phyloP scores from a whole-genome alignment of 139 green algal genomes.

The Closterium sp. region DNA sequence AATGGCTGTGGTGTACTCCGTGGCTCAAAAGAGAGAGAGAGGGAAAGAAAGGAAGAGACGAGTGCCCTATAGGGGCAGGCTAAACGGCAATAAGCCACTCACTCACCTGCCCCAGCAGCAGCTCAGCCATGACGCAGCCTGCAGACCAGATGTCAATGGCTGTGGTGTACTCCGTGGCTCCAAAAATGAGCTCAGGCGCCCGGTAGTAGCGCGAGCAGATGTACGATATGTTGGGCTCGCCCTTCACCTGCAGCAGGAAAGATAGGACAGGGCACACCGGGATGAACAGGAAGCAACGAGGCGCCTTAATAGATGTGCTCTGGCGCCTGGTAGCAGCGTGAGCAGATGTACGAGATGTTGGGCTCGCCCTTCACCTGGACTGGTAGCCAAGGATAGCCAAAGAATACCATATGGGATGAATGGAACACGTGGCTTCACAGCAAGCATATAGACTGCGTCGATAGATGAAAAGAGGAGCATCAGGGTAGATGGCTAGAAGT shows the following conservation, averaged over 20 bases:
- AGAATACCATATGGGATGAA: too few relatives aligned
- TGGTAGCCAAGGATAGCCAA: too few relatives aligned
- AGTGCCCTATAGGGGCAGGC: too few relatives aligned
- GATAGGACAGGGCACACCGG: too few relatives aligned
- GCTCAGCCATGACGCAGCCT: constrained; percentile 97
- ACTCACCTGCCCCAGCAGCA: constrained; percentile 80
- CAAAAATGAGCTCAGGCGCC: constrained; percentile 98
- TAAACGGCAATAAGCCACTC: too few relatives aligned
- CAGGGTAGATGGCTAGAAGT: background rate
- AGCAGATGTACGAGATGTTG: constrained; percentile 99
- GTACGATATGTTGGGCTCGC: constrained; percentile 99
- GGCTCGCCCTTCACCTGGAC: constrained; percentile 74
- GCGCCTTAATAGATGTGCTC: constrained; percentile 90
- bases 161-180: constrained; percentile 94
- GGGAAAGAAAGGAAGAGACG: background rate
- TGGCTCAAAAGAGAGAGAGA: constrained; percentile 73
- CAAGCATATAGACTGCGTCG: too few relatives aligned
- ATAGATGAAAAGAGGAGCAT: background rate
- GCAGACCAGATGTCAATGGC: constrained; percentile 98
- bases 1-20: constrained; percentile 96
- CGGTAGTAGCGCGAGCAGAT: constrained; percentile 97
- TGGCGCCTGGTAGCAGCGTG: constrained; percentile 88
- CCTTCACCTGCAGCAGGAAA: constrained; percentile 42
- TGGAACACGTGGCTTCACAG: too few relatives aligned
- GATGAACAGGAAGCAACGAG: too few relatives aligned